Conservation (phyloP, 495 filamentous ascomycete species). For the Aspergillus saccharolyticus region DNA sequence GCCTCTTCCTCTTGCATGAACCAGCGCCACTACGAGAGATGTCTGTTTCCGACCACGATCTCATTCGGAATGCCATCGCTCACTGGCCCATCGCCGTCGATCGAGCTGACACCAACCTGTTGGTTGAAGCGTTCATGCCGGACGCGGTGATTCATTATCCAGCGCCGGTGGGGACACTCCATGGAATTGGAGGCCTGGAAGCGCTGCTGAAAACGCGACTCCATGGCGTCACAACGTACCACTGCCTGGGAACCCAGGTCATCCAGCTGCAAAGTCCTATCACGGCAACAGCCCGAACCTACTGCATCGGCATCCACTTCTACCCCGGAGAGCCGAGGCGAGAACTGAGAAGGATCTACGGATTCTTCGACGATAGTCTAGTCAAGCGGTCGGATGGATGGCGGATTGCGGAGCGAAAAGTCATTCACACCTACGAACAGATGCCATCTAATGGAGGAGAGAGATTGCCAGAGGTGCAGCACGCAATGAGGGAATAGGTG, state of each 20-base stretch:
- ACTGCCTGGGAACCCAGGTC: neutral
- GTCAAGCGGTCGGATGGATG: neutral
- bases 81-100: neutral
- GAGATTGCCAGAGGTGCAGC: no score
- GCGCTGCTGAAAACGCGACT: neutral
- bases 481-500: no score
- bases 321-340: neutral
- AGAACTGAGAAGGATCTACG: neutral
- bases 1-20: neutral
- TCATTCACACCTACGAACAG: neutral
- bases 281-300: neutral
- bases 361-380: neutral
- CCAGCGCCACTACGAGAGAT: neutral
- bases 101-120: neutral
- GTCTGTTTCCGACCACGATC: neutral
- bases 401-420: neutral
- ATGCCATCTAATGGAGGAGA: neutral
- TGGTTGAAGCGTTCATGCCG: neutral
- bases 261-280: neutral
- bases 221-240: neutral
- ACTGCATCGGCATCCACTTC: neutral
- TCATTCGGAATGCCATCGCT: neutral
- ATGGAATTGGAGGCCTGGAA: neutral
- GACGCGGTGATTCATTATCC: neutral
- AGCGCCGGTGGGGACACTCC: neutral